Conservation (phyloP, 257 asterid species). For the Lantana camara region DNA sequence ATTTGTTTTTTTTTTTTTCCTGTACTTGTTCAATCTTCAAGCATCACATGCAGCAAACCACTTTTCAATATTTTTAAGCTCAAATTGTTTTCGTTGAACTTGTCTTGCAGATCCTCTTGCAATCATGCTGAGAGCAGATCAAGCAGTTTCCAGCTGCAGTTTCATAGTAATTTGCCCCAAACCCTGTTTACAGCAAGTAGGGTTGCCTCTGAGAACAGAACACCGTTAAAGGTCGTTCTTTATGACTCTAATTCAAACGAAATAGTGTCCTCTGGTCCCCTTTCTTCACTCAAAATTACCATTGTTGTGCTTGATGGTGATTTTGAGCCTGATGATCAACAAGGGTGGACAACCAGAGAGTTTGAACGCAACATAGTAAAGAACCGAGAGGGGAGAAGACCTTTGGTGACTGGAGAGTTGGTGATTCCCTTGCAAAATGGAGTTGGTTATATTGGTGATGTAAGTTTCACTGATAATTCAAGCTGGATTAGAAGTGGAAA, state of each 20-base stretch:
- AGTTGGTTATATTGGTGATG: conserved; percentile 61
- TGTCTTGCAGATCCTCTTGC: conserved; percentile 42
- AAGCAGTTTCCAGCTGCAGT: conserved; percentile 55
- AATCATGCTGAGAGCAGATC: conserved; percentile 38
- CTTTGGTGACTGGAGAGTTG: conserved; percentile 68
- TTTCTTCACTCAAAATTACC: conserved; percentile 52
- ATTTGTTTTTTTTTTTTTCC: conserved; percentile 3
- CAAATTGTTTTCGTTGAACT: not conserved
- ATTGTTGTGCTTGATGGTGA: conserved; percentile 82
- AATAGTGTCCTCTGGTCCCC: conserved; percentile 52
- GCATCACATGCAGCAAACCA: not conserved
- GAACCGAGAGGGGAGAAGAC: conserved; percentile 85
- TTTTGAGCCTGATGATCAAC: conserved; percentile 54
- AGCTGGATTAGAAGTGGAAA: conserved; percentile 89
- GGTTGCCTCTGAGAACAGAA: conserved; percentile 41
- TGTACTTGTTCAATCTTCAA: not conserved
- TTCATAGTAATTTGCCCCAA: conserved; percentile 44
- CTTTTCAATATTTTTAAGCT: not conserved
- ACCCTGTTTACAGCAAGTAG: conserved; percentile 62
- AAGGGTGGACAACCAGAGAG: conserved; percentile 66
- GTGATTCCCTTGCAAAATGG: conserved; percentile 58
- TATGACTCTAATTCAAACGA: conserved; percentile 44
- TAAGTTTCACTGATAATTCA: conserved; percentile 82
- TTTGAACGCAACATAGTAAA: conserved; percentile 45
- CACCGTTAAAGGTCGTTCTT: conserved; percentile 44